These are phyloP conservation scores for Eragrostis curvula DNA, from an alignment of 176 grass and related monocot genomes.

Conservation along the genomic window DNA sequence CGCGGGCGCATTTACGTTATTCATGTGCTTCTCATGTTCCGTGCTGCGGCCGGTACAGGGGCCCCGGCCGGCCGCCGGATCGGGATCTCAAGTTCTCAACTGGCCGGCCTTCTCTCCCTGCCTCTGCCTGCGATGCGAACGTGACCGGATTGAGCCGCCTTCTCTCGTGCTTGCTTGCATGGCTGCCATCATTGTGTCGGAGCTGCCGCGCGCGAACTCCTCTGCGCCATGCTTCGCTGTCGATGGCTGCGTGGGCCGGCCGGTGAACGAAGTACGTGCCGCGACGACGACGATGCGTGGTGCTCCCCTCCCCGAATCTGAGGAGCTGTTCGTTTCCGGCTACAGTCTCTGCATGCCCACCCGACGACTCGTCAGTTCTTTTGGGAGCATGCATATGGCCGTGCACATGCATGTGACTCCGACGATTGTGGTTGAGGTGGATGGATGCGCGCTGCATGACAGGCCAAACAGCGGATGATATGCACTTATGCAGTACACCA, in stretches of 20 bases:
- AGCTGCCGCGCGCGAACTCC: neutral
- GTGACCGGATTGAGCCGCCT: neutral
- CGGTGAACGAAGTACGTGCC: too few species aligned
- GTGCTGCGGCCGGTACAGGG: neutral
- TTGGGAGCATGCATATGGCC: neutral
- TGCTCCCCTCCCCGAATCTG: neutral
- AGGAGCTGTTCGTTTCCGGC: conserved; percentile 1
- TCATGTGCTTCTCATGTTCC: conserved; percentile 43
- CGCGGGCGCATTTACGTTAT: conserved; percentile 29
- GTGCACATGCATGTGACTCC: conserved; percentile 12
- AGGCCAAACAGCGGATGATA: too few species aligned
- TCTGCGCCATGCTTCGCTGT: conserved; percentile 27
- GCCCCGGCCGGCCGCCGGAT: too few species aligned
- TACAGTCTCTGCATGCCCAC: neutral
- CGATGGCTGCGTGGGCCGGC: neutral
- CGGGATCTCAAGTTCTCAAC: neutral
- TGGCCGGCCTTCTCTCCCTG: neutral
- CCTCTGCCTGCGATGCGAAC: neutral
- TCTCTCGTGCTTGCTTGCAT: conserved; percentile 3
- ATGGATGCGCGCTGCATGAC: too few species aligned
- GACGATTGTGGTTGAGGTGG: neutral
- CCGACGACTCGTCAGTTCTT: neutral
- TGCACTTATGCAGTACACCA: too few species aligned
- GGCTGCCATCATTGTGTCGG: conserved; percentile 49
- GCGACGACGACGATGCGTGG: too few species aligned